Evolutionary conservation across 768 basidiomycete species (phyloP), one percentile per base, ranked within the genome.

Genomic region (Rhodosporidiobolus sp.): DNA sequence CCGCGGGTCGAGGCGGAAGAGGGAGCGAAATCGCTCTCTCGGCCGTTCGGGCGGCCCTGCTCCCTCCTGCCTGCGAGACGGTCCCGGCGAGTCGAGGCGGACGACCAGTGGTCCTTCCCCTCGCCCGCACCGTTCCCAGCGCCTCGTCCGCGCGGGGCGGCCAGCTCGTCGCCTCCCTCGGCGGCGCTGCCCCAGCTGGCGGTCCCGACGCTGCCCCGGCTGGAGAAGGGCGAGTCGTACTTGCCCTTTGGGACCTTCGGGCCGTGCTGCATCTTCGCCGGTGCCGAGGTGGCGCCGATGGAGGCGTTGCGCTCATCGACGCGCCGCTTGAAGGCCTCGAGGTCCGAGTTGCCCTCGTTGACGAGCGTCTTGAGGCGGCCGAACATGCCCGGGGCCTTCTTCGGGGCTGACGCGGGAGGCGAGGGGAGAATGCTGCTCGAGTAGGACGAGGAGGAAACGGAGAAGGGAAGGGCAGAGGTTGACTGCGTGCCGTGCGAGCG

Each of bases 181-280:
- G 59, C 66, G 7, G 43, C 72, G 45, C 63, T 38, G 32, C 74
- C 74, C 65, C 67, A 71, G 48, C 71, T 71, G 28, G 74, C 65
- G 11, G 72, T 75, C 14, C 72, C 76, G 45, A 75, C 67, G 14
- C 74, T 73, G 0, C 76, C 73, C 11, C 68, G 61, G 35, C 68
- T 69, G 45, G 77, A 78, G 32, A 75, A 26, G 4, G 69, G 67
- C 28, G 75, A 69, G 17, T 67, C 75, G 50, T 26, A 50, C 45
- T 52, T 49, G 46, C 67, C 59, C 50, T 62, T 58, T 43, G 64
- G 50, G 43, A 55, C 60, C 57, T 50, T 26, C 34, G n/a, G 48
- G 1, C 65, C 65, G 50, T 74, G 61, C 70, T 79, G 77, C 76
- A 79, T 76, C 71, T 78, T 72, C 4, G 77, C 78, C 19, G 78